Base-by-base conservation (phyloP, 305 asterid species). In the Fraxinus latifolia region DNA sequence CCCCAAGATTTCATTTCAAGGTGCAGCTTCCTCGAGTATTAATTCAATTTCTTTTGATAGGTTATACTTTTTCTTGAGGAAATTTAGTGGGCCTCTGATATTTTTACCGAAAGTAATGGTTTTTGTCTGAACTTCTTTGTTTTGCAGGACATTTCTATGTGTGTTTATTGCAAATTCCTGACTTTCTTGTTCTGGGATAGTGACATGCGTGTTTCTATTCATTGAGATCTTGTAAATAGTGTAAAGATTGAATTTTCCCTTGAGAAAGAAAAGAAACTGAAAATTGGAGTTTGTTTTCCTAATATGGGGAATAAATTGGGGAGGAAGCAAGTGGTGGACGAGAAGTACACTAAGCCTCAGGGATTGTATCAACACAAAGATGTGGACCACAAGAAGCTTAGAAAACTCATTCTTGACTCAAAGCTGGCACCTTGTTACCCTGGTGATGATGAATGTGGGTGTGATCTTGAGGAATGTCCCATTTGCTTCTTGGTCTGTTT, bases 291-390 rank as follows among this genome's bases (percentile, higher is more conserved):
- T 50, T n/a, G 8, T 14, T 37, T 50, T 81, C 11, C 27, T 5
- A 44, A 82, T 79, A 96, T 94, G 98, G 99, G 98, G 87, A 96
- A 96, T 92, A 96, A 92, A 88, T 85, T 94, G 94, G 99, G 97
- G 85, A 90, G 94, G 89, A 90, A 92, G 89, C 98, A 94, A 86
- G 95, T 92, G 85, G 98, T 96, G 92, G 98, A 96, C 87, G 98
- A 96, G 88, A 94, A 93, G 97, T 96, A 92, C 92, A 94, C 99
- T 32, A 94, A 89, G 93, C 99, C 99, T 88, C 99, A 94, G 76
- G 99, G 99, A 87, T 87, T 96, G 96, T 96, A 94, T 91, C 98
- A 91, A 25, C 97, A 92, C 87, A 96, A 87, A 84, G 97, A 96
- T 89, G 98, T 96, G 90, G 99, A 96, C 92, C 90, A 91, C 33